Evolutionary conservation across 1,139 yeast species (phyloP).

Genomic region (Wickerhamiella infanticola): DNA sequence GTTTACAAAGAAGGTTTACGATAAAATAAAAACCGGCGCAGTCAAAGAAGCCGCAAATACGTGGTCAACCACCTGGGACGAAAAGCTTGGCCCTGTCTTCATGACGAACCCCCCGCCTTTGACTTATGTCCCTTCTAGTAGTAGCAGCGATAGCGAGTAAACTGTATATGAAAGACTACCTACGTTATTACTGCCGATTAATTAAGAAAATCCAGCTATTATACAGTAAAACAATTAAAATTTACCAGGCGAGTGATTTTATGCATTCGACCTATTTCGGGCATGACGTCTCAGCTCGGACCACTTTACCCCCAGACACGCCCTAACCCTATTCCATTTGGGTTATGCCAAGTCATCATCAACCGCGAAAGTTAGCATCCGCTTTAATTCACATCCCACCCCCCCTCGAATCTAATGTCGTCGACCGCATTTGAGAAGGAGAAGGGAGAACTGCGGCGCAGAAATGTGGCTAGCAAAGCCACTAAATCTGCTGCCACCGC

Average conservation of each 20-base stretch:
- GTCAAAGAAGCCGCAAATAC: constrained; percentile 43
- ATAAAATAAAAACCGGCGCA: constrained; percentile 50
- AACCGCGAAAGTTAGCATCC: neutral
- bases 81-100: constrained; percentile 27
- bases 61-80: constrained; percentile 69
- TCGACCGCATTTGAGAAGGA: constrained; percentile 1
- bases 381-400: neutral
- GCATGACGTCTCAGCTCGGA: too few species aligned
- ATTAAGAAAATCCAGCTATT: too few species aligned
- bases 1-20: constrained; percentile 27
- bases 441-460: neutral
- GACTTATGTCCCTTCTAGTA: constrained; percentile 3
- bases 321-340: neutral
- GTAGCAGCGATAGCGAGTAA: neutral
- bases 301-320: too few species aligned
- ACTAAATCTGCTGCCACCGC: neutral
- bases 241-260: too few species aligned
- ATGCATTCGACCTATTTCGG: too few species aligned
- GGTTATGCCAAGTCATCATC: constrained; percentile 1
- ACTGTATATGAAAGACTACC: too few species aligned
- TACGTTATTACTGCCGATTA: too few species aligned
- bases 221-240: too few species aligned
- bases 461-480: neutral
- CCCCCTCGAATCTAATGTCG: neutral
- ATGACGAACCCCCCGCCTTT: neutral